Base-by-base conservation (phyloP, 2,329 filamentous ascomycete species). In the Aspergillus jensenii region DNA sequence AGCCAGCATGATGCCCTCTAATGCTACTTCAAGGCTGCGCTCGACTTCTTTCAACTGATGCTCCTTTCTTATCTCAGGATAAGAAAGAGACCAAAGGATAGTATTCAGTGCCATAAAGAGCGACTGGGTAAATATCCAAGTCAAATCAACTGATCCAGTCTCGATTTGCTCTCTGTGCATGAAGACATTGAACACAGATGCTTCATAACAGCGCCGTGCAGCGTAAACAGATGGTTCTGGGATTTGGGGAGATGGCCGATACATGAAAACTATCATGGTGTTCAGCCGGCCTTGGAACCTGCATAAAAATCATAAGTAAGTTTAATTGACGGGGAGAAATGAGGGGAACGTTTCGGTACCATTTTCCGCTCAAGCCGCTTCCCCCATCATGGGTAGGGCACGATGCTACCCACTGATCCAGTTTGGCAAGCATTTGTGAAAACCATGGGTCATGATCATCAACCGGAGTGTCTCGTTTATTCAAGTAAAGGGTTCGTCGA, bases 61-160 rank as follows among this genome's bases (percentile, higher is more conserved):
- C 17, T 84, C 80, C 54, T 84, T 83, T 46, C 95, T 88, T 23
- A 98, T 87, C 63, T 93, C 89, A 3, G 88, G 83, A 69, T 96
- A 97, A 1, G 93, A 96, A 7, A 96, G 83, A 2, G 90, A 87
- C 95, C 95, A 99, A 1, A 99, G 82, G 50, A 97, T 84, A 5
- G 91, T 93, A 70, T 96, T 97, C 57, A 98, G 83, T 4, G 90
- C 87, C 86, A 96, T 95, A 77, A 96, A 97, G 41, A 98, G 83
- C 19, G 89, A 87, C 58, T 96, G 84, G 1, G 96, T 86, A 69
- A 96, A 96, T 44, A 96, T 88, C 93, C 93, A 98, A 1, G 93
- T 97, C 59, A 97, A 82, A 69, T 97, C 93, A 11, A 95, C 86
- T 21, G 87, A 87, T 14, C 84, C 83, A 15, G 84, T 87, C 63